Evolutionary conservation across 164 flowering plant genomes (phyloP).

Genomic region (grape (Vitis vinifera)): ASM3070453v1 NC_081815.1:8027501-8028000

Average conservation of each 20-base stretch:
- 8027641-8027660: too few relatives aligned
- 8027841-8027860: slow-evolving; percentile 40
- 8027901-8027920: slow-evolving; percentile 34
- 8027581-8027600: too few relatives aligned
- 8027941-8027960: slow-evolving; percentile 40
- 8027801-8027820: slow-evolving; percentile 30
- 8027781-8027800: background rate
- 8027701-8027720: background rate
- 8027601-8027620: too few relatives aligned
- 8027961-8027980: slow-evolving; percentile 60
- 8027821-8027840: slow-evolving; percentile 56
- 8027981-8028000: slow-evolving; percentile 58
- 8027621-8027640: too few relatives aligned
- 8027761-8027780: background rate
- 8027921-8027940: slow-evolving; percentile 37
- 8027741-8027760: too few relatives aligned
- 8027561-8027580: too few relatives aligned
- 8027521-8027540: too few relatives aligned
- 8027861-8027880: slow-evolving; percentile 30
- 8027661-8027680: too few relatives aligned
- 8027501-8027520: too few relatives aligned
- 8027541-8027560: too few relatives aligned
- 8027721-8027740: background rate
- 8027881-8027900: slow-evolving; percentile 33
- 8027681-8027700: too few relatives aligned